phyloP scores from a whole-genome alignment of 1,284 basidiomycete genomes.

The Leccinum laetum region DNA sequence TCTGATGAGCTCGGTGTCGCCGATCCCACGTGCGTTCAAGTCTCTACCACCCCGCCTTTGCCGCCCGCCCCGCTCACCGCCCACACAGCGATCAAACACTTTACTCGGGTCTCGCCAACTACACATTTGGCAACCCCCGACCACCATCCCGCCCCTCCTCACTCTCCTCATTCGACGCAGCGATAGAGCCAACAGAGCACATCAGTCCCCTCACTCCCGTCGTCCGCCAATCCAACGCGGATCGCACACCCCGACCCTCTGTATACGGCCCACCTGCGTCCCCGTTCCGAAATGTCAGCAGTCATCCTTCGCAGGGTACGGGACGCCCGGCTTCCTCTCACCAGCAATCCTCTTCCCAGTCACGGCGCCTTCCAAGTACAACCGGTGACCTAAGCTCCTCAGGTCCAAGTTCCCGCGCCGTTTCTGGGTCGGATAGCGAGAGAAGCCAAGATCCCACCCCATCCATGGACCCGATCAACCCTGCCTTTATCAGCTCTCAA shows the following conservation, averaged over 20 bases:
- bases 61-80: conserved; percentile 4
- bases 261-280: conserved; percentile 36
- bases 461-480: conserved; percentile 26
- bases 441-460: conserved; percentile 35
- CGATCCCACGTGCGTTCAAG: conserved; percentile 11
- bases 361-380: conserved; percentile 16
- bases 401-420: conserved; percentile 9
- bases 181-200: conserved; percentile 14
- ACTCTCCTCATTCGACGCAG: conserved; percentile 13
- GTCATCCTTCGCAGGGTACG: conserved; percentile 42
- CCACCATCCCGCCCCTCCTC: conserved; percentile 4
- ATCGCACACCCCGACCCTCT: conserved; percentile 57
- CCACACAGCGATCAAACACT: conserved; percentile 8
- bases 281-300: conserved; percentile 25
- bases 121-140: conserved; percentile 26
- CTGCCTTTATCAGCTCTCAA: conserved; percentile 18
- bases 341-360: conserved; percentile 13
- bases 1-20: conserved; percentile 28
- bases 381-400: conserved; percentile 7
- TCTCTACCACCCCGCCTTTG: too few relatives aligned
- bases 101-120: conserved; percentile 29
- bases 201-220: conserved; percentile 32
- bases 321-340: conserved; percentile 25
- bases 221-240: conserved; percentile 29
- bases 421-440: conserved; percentile 27